Evolutionary conservation across 2,329 filamentous ascomycete genomes (phyloP), one percentile per base, ranked within the genome.

Genomic region (Colletotrichum endophyticum): DNA sequence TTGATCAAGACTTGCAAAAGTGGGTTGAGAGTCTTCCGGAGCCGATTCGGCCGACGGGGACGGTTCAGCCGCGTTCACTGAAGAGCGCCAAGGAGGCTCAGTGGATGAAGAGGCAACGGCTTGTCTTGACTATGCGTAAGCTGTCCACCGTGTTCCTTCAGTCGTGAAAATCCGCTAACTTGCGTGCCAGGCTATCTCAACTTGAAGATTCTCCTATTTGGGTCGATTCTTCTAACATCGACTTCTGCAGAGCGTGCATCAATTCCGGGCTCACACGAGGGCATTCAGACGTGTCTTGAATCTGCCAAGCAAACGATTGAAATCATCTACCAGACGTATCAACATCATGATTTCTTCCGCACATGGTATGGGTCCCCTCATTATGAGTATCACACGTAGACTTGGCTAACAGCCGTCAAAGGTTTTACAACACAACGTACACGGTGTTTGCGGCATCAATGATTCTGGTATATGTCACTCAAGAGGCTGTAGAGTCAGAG

Each of bases 401-500:
- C 2, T 25, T 15, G 4, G 30, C 19, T 44, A 9, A 59, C 25
- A 16, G 25, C 8, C n/a, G 2, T 1, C 16, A 3, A 8, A 82
- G 81, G 81, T 83, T 81, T 69, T 82, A 82, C 70, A 83, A 83
- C 67, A 82, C 81, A 3, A 83, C 81, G 11, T 83, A 83, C 69
- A 80, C 79, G 3, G 78, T 80, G 22, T 83, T 83, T 49, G 81
- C 81, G 6, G 79, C 81, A 13, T 81, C 81, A 22, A 79, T 82
- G 36, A 80, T 82, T 36, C 77, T 83, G 13, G 79, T 82, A 4
- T 82, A 82, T 76, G 70, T 79, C 53, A 79, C 77, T 25, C 79
- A 80, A 39, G 79, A 80, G 53, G 71, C 79, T 4, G 72, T 70
- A 15, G 78, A 81, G 53, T 59, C 59, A 8, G 79, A 79, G 13